Evolutionary conservation across 176 grass and related monocot species (phyloP), one percentile per base, ranked within the genome.

Genomic region (Avena insularis): DNA sequence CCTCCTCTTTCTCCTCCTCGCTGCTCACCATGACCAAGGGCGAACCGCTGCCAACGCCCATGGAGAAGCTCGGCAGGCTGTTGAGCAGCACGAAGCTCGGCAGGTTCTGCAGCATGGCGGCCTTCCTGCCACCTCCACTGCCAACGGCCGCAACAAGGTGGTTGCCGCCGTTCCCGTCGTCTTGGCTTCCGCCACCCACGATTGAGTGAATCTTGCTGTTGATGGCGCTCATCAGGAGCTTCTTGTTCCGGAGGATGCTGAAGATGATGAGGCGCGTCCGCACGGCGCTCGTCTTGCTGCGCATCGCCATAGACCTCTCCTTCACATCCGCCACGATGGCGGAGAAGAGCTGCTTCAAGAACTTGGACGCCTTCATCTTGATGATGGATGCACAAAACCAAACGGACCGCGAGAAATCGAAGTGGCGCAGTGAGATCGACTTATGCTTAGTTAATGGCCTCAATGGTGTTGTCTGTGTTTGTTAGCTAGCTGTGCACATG

Each of bases 141-240:
- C 72, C 10, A 6, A 15, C 16, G 36, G 51, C 59, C 29, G 19
- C 46, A 9, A 59, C 49, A 21, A 61, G 45, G 40, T n/a, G 71
- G 47, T 23, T 17, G 67, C 67, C 36, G 12, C 11, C 66, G 2
- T 21, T 54, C 9, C 17, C 35, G 2, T 62, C 23, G 9, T 58
- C 87, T n/a, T 74, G 83, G 36, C 83, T 35, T 12, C 9, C 56
- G 21, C 70, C 79, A 0, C 77, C 77, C 84, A 94, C 88, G 78
- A 96, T 82, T 9, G 97, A 89, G 59, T 94, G 87, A 79, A 99
- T 99, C 87, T 99, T 99, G 83, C 54, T 84, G 89, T 90, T 92
- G 91, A 99, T 99, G 29, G 92, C 72, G 56, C 73, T 91, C 19
- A 89, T 86, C 12, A 99, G 40, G 63, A 99, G 82, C 87, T 93